Evolutionary conservation across 2,329 filamentous ascomycete species (phyloP), one percentile per base, ranked within the genome.

Genomic region (Diaporthe citri): DNA sequence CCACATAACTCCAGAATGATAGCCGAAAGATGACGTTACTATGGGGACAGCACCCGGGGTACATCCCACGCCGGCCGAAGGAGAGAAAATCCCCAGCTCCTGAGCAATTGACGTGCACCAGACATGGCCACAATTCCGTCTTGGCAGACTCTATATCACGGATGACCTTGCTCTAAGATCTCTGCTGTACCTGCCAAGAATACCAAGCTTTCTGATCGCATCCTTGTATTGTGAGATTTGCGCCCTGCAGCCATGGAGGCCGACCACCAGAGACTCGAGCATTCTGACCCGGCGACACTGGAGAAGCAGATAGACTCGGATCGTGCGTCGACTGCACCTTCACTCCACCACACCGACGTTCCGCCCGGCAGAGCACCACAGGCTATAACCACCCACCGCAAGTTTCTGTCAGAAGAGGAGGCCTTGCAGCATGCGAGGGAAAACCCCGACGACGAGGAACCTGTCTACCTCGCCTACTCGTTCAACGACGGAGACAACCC

Each of bases 401-500:
- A 71, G 1, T 25, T 71, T 12, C 56, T 74, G 3, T 56, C 73
- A 1, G 73, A 74, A 31, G 66, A 71, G 22, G 41, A 71, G 56
- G 73, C 66, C 28, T 36, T 74, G 20, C 55, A 57, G 2, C 28
- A 60, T n/a, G 73, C 73, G 20, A 71, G 73, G 20, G 7, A 46
- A 9, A 41, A 39, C 6, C 73, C 73, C 3, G n/a, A 71, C 22
- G 56, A 71, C 25, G 39, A 71, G 22, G 22, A 36, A n/a, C 57
- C 66, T 13, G 43, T 71, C 66, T 71, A 64, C n/a, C 56, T 74
- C 15, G 20, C 25, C 13, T 74, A 74, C 43, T 64, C 73, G 3
- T 34, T 36, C 36, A 12, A 36, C 17, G 66, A 74, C 66, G 31
- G n/a, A 13, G 73, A 74, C 48, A 74, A 74, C 17, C 73, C 73